These are phyloP conservation scores for Heliosperma pusillum DNA, from an alignment of 148 eudicot genomes.

Conservation along the genomic window DNA sequence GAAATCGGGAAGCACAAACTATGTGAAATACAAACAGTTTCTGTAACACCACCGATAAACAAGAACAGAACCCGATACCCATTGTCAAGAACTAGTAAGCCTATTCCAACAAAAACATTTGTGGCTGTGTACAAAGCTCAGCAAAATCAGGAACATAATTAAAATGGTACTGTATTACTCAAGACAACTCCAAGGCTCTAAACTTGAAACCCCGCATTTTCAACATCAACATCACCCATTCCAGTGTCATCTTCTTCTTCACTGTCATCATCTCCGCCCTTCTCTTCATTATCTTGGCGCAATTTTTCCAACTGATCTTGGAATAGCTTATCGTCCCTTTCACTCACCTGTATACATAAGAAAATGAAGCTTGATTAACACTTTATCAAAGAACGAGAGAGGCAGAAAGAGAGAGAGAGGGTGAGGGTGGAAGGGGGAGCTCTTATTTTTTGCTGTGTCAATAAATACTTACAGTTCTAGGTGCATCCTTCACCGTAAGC, in stretches of 20 bases:
- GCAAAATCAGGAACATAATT: conserved; percentile 7
- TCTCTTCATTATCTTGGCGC: conserved; percentile 51
- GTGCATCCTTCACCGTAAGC: conserved; percentile 78
- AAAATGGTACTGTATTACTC: background rate
- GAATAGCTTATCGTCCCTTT: conserved; percentile 71
- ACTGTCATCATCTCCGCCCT: conserved; percentile 66
- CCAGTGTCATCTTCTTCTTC: conserved; percentile 89
- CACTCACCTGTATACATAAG: conserved; percentile 57
- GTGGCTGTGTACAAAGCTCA: conserved; percentile 25
- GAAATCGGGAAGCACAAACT: no score
- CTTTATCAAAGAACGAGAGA: background rate
- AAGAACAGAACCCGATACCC: background rate
- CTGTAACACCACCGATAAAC: background rate
- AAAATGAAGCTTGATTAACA: background rate
- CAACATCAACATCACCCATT: conserved; percentile 75
- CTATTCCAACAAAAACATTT: background rate
- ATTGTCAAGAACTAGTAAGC: background rate
- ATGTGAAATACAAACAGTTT: background rate
- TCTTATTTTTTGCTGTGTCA: background rate
- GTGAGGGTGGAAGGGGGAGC: background rate
- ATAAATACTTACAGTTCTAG: conserved; percentile 60
- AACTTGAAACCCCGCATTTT: conserved; percentile 39
- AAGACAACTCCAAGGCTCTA: conserved; percentile 2
- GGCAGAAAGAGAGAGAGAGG: background rate
- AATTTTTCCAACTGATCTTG: conserved; percentile 57